A percentile compares a stretch with the other conserved stretches of the same genome.
Evolutionary conservation across 768 basidiomycete species (phyloP).

Genomic region (Pisolithus microcarpus): DNA sequence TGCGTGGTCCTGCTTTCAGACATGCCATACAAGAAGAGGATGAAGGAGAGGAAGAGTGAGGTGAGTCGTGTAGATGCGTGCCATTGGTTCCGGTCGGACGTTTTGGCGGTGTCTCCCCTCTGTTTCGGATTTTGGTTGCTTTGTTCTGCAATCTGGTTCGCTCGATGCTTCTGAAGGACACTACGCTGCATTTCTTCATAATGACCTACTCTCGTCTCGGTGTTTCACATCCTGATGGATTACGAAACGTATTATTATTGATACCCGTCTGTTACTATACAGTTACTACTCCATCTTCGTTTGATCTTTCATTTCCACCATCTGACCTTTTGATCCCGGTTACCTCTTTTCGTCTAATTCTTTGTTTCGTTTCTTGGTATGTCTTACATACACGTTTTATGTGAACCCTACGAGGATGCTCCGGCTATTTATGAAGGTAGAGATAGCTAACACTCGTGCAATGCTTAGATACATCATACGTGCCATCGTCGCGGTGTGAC

Average conservation of each 20-base stretch:
- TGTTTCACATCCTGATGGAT: not conserved
- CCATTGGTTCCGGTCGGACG: not conserved
- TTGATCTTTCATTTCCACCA: not conserved
- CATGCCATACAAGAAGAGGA: constrained; percentile 81
- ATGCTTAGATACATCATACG: too few species aligned
- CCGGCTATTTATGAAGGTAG: too few species aligned
- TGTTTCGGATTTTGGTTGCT: not conserved
- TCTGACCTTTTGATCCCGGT: too few species aligned
- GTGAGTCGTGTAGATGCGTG: not conserved
- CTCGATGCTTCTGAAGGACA: not conserved
- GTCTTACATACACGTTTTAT: too few species aligned
- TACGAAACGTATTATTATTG: not conserved
- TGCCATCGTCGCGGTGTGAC: constrained; percentile 10
- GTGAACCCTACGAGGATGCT: too few species aligned
- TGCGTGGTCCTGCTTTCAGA: constrained; percentile 63
- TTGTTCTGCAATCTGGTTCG: not conserved
- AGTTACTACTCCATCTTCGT: not conserved
- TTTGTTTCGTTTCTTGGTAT: too few species aligned
- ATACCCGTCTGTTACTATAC: not conserved
- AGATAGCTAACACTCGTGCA: too few species aligned
- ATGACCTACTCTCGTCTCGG: not conserved
- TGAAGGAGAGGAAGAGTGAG: constrained; percentile 68
- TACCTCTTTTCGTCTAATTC: too few species aligned
- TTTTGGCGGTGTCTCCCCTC: not conserved
- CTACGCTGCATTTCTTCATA: too few species aligned